Percentiles rank a stretch among this genome's conserved stretches.
These are phyloP conservation scores for Plasmodiophora brassicae DNA, from an alignment of 208 protist species.

Conservation along the genomic window DNA sequence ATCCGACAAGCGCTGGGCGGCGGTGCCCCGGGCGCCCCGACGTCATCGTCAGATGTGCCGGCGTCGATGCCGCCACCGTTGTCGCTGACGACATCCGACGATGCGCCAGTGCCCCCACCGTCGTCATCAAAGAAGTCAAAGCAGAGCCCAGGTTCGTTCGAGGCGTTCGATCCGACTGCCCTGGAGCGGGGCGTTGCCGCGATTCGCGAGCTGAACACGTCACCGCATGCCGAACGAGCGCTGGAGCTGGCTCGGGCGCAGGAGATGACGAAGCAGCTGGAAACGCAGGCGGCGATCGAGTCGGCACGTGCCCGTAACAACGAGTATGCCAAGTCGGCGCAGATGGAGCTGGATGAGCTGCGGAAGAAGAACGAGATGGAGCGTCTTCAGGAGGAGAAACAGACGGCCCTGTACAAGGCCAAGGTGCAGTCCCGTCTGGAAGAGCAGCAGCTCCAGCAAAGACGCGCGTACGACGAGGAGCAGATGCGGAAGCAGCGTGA, in stretches of 20 bases:
- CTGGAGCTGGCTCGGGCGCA: not conserved
- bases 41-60: not conserved
- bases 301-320: not conserved
- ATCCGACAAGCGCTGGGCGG: not conserved
- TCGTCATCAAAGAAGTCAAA: too few species aligned
- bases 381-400: not conserved
- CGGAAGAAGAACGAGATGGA: not conserved
- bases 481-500: not conserved
- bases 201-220: conserved; percentile 13
- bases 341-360: not conserved
- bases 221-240: not conserved
- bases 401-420: not conserved
- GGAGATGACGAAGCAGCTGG: conserved; percentile 26
- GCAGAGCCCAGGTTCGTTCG: not conserved
- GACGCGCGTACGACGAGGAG: not conserved
- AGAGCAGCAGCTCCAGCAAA: not conserved
- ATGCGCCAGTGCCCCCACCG: too few species aligned
- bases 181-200: not conserved
- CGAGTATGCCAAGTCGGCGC: not conserved
- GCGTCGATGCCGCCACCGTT: not conserved
- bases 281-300: not conserved
- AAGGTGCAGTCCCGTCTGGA: not conserved
- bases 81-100: too few species aligned
- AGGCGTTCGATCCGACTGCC: conserved; percentile 22
- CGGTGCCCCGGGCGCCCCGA: not conserved